A percentile compares a stretch with the other conserved stretches of the same genome.
Conservation (phyloP, 495 filamentous ascomycete species). For the Penicillium atrosanguineum region DNA sequence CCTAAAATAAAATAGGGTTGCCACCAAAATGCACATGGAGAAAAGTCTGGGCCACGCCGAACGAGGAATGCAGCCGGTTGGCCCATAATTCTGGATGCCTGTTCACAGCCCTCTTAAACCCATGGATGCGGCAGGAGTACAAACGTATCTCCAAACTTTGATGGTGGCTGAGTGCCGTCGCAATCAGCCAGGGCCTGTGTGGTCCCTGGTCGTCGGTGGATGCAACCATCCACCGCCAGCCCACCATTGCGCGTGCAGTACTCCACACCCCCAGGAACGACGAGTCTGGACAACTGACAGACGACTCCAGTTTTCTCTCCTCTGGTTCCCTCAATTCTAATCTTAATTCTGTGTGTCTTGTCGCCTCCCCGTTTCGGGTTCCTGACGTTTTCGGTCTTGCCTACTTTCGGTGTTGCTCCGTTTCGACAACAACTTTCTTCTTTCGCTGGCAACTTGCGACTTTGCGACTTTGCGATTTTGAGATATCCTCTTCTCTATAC, state of each 20-base stretch:
- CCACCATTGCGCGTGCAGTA: slow-evolving; percentile 1
- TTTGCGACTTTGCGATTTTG: not conserved
- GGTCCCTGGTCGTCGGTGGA: not conserved
- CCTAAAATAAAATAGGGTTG: not conserved
- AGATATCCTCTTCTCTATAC: not conserved
- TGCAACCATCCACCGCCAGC: not conserved
- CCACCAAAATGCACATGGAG: not conserved
- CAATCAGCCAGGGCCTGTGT: not conserved
- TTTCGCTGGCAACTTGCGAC: not conserved
- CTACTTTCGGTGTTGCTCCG: not conserved
- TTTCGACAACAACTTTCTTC: not conserved
- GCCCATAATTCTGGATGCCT: not conserved
- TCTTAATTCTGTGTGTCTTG: not conserved
- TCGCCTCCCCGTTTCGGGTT: not conserved
- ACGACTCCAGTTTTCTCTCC: not conserved
- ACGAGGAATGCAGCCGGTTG: not conserved
- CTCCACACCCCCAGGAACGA: not conserved
- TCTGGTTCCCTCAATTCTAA: not conserved
- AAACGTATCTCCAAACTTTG: not conserved
- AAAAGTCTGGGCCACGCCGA: not conserved
- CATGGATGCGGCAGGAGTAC: not conserved
- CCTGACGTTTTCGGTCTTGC: not conserved
- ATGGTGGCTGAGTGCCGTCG: not conserved
- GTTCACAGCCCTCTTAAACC: not conserved
- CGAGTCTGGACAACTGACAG: not conserved